Evolutionary conservation across 768 basidiomycete species (phyloP).

Genomic region (Agaricus sinodeliciosus): DNA sequence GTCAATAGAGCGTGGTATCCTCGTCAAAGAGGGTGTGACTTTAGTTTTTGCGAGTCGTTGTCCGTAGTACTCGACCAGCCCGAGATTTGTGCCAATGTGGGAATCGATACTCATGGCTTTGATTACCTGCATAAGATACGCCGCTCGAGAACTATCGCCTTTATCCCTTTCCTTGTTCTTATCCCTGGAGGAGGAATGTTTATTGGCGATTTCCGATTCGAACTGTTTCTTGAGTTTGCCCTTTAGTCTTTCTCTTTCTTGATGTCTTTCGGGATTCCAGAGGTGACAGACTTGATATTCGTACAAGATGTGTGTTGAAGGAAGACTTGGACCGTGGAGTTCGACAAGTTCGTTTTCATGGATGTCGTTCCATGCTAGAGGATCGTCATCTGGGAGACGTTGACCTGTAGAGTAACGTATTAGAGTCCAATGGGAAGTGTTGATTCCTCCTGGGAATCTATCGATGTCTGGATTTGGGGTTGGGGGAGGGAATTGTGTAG

Average conservation of each 20-base stretch:
- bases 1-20: slow-evolving; percentile 6
- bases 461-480: slow-evolving; percentile 2
- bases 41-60: slow-evolving; percentile 14
- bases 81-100: slow-evolving; percentile 5
- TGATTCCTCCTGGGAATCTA: slow-evolving; percentile 9
- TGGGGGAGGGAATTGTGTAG: background rate
- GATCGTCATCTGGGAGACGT: slow-evolving; percentile 58
- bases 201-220: background rate
- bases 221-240: slow-evolving; percentile 10
- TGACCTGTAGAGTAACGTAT: slow-evolving; percentile 65
- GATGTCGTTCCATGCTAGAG: slow-evolving; percentile 52
- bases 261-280: slow-evolving; percentile 9
- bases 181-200: background rate
- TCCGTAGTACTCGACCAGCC: slow-evolving; percentile 6
- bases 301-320: slow-evolving; percentile 9
- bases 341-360: slow-evolving; percentile 64
- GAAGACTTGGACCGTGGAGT: slow-evolving; percentile 35
- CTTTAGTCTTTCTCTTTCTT: slow-evolving; percentile 5
- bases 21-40: slow-evolving; percentile 15
- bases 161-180: background rate
- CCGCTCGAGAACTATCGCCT: background rate
- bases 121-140: slow-evolving; percentile 3
- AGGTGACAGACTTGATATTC: slow-evolving; percentile 13
- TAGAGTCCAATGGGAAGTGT: slow-evolving; percentile 33
- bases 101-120: slow-evolving; percentile 9